Conservation (phyloP, 257 asterid genomes). For the Rhazya stricta region DNA sequence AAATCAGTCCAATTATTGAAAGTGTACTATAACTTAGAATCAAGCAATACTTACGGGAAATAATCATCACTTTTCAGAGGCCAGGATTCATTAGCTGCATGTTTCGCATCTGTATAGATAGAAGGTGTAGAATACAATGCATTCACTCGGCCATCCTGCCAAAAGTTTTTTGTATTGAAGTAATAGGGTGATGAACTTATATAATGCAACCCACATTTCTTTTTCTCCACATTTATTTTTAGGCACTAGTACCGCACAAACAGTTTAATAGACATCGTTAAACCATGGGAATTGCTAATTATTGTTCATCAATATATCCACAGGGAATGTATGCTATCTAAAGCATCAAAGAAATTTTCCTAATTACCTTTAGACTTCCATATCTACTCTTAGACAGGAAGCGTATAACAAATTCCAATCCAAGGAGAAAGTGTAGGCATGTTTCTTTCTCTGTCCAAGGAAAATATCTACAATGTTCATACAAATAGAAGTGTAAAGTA, state of each 20-base stretch:
- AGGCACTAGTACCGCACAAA: neutral
- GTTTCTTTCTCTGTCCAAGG: neutral
- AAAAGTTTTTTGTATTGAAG: neutral
- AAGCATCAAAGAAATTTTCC: neutral
- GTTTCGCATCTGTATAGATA: conserved; percentile 69
- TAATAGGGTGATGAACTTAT: neutral
- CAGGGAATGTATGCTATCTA: neutral
- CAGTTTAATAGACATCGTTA: neutral
- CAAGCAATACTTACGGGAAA: conserved; percentile 61
- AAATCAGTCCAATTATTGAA: conserved; percentile 3
- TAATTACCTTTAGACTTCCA: too few relatives aligned
- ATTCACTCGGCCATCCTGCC: conserved; percentile 83
- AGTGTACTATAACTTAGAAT: conserved; percentile 12
- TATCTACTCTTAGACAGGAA: neutral
- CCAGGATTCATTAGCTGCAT: conserved; percentile 55
- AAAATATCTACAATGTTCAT: neutral
- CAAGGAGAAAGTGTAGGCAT: neutral
- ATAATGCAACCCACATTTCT: neutral
- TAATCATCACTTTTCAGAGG: conserved; percentile 77
- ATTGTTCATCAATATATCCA: neutral
- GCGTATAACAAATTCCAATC: neutral
- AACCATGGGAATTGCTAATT: neutral
- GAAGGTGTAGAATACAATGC: conserved; percentile 90
- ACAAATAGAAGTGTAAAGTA: neutral
- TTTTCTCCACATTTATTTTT: neutral